Evolutionary conservation across 2,329 filamentous ascomycete genomes (phyloP).

Genomic region (Emericellopsis atlantica): DNA sequence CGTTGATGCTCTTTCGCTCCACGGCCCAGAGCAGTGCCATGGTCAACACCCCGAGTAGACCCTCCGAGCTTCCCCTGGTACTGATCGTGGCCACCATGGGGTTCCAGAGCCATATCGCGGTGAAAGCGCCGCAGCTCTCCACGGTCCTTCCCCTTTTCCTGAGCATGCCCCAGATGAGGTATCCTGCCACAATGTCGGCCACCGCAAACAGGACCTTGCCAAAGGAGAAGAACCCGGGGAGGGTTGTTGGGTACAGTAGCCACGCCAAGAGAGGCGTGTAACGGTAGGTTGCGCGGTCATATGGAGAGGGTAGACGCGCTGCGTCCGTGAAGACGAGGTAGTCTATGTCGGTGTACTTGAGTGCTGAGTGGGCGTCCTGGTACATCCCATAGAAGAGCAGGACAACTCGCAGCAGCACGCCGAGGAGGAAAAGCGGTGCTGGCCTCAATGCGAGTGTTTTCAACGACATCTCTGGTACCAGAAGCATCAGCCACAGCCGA

Average conservation of each 20-base stretch:
- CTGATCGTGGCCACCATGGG: slow-evolving; percentile 98
- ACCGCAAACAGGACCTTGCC: slow-evolving; percentile 80
- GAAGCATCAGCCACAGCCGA: too few relatives aligned
- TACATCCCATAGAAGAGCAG: slow-evolving; percentile 82
- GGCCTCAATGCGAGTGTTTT: slow-evolving; percentile 17
- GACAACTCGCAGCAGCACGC: slow-evolving; percentile 52
- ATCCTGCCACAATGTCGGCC: slow-evolving; percentile 76
- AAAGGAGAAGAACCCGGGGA: slow-evolving; percentile 56
- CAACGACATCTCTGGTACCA: not conserved
- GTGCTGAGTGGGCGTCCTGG: slow-evolving; percentile 80
- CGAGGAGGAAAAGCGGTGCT: slow-evolving; percentile 38
- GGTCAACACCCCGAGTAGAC: slow-evolving; percentile 74
- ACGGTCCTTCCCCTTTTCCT: slow-evolving; percentile 28
- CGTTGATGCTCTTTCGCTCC: slow-evolving; percentile 41
- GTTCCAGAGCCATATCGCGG: slow-evolving; percentile 86
- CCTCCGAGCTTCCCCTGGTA: slow-evolving; percentile 88
- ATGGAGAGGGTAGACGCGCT: slow-evolving; percentile 69
- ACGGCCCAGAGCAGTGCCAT: slow-evolving; percentile 76
- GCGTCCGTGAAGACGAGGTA: slow-evolving; percentile 98
- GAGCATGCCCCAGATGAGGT: slow-evolving; percentile 44
- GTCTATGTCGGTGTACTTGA: slow-evolving; percentile 99
- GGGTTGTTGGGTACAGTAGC: slow-evolving; percentile 73
- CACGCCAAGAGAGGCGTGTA: slow-evolving; percentile 92
- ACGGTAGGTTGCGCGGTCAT: slow-evolving; percentile 84
- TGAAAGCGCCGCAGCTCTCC: slow-evolving; percentile 56